Base-by-base conservation (phyloP, 495 filamentous ascomycete species). In the Hyaloscypha variabilis region DNA sequence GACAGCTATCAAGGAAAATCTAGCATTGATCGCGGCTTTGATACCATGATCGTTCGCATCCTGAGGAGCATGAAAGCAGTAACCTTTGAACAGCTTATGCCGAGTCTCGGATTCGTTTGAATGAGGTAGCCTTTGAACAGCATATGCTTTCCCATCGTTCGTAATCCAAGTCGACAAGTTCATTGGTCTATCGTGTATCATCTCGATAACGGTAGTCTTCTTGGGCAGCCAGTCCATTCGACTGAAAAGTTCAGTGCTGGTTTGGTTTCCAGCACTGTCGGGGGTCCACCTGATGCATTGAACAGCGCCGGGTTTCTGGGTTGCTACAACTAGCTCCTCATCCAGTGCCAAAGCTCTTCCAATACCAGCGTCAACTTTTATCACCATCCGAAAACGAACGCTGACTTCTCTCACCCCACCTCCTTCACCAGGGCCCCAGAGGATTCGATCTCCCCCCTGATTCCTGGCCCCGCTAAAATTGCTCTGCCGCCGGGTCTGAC, bases 151-250 rank as follows among this genome's bases (percentile, higher is more conserved):
- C 1, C 96, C 96, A 71, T 94, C 94, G 71, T 83, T 91, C 10
- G 92, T 96, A 62, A 97, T 85, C 96, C 96, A 99, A 21, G 94
- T 90, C 39, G 91, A 89, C 21, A 99, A 83, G 71, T 95, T 98
- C 94, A 99, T 99, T 1, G 95, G 94, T 67, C 94, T 87, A 75
- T 99, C 95, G 77, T 97, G 90, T 26, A 96, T 89, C 92, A 99
- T 97, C 59, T 96, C 91, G 60, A 77, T 82, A 46, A 97, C 86
- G 0, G 82, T 85, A 4, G 86, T 83, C 77, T 90, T 93, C 73
- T 90, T 94, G 34, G 87, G 84, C 24, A 97, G 73, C 85, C 93
- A 96, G 34, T 85, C 74, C 86, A 97, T 96, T 30, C 91, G 88
- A 69, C 88, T 96, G 63, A 98, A 75, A 13, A 98, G 80, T 75